Percentiles rank a stretch among this genome's conserved stretches.
These are phyloP conservation scores for Goniomonas avonlea DNA, from an alignment of 78 protist genomes.

Conservation along the genomic window DNA sequence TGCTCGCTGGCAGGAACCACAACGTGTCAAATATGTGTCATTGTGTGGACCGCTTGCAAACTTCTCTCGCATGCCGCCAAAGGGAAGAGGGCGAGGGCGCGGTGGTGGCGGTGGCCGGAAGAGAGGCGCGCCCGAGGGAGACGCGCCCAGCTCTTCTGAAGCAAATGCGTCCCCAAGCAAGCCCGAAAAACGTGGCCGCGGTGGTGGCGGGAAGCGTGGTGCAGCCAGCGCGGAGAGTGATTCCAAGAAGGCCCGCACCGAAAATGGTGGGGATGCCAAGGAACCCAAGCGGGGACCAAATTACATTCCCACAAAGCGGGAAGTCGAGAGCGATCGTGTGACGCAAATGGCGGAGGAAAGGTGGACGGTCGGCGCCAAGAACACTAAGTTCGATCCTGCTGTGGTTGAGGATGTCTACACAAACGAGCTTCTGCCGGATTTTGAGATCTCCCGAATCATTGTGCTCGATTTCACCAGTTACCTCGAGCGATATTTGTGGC, in stretches of 20 bases:
- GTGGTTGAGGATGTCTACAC: constrained; percentile 18
- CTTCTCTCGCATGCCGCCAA: no score
- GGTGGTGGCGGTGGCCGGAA: not conserved
- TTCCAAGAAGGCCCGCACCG: not conserved
- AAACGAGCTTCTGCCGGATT: not conserved
- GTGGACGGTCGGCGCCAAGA: not conserved
- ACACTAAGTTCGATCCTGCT: not conserved
- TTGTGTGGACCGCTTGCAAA: no score
- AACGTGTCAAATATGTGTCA: no score
- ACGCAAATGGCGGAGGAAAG: not conserved
- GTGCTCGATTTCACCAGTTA: constrained; percentile 34
- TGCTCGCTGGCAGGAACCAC: no score
- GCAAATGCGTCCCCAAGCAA: no score
- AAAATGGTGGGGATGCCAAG: not conserved
- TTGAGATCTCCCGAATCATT: not conserved
- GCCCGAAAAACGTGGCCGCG: not conserved
- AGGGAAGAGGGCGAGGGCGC: not conserved
- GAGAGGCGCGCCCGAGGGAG: not conserved
- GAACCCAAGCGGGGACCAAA: not conserved
- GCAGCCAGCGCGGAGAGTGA: not conserved
- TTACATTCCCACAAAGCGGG: not conserved
- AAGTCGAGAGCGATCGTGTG: not conserved
- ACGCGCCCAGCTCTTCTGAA: not conserved
- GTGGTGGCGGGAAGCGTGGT: not conserved
- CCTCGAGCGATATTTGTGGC: constrained; percentile 71